phyloP scores from a whole-genome alignment of 208 protist genomes.

The Naegleria lovaniensis region DNA sequence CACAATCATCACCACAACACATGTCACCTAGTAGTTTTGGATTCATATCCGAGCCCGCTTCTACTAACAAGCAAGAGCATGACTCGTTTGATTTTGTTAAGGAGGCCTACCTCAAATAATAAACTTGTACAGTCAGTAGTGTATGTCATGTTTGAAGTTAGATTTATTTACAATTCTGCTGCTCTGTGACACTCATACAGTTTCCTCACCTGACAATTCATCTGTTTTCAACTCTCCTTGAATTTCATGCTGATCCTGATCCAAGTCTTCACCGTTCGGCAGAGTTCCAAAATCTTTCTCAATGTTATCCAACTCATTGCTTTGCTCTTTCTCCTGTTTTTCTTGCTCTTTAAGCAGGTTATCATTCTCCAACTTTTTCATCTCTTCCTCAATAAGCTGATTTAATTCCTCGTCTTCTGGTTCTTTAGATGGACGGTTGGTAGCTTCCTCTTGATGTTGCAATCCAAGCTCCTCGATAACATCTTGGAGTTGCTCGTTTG shows the following conservation, averaged over 20 bases:
- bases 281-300: not conserved
- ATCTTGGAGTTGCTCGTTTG: no score
- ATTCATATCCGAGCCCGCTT: no score
- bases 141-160: not conserved
- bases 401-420: not conserved
- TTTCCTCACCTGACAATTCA: no score
- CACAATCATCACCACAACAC: no score
- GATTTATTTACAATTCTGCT: not conserved
- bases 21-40: no score
- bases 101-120: not conserved
- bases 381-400: not conserved
- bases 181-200: not conserved
- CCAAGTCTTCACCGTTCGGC: not conserved
- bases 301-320: not conserved
- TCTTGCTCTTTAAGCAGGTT: not conserved
- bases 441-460: not conserved
- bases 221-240: not conserved
- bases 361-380: not conserved
- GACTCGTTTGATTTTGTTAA: constrained; percentile 18
- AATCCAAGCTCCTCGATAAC: no score
- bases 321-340: no score
- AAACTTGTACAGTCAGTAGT: no score
- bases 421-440: not conserved
- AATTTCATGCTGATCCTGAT: not conserved
- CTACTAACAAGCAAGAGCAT: not conserved